Evolutionary conservation across 208 protist species (phyloP), one percentile per base, ranked within the genome.

Genomic region (Phytomonas serpens): DNA sequence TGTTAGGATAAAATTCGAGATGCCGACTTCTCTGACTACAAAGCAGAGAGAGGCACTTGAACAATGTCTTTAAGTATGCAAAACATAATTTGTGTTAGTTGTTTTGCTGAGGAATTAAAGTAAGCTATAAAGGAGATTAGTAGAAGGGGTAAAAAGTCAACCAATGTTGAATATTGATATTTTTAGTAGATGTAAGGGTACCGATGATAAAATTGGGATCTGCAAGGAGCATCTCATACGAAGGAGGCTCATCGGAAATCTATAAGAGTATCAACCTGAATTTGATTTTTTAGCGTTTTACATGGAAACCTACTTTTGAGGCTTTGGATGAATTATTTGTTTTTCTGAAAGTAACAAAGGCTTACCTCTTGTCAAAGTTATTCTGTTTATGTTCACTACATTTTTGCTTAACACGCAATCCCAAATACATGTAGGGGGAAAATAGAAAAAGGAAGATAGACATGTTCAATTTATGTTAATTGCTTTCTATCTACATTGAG

Each of bases 1-100:
- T 78, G 85, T 98, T 47, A 74, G 76, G 19, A 77, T 97, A 52
- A 73, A 79, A 31, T 92, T 97, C 66, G 64, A 83, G 7, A 81
- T 98, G 64, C 96, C 96, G 0, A 69, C 68, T 13, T 63, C 34
- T 11, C 76, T 96, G 5, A 89, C 87, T 6, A 70, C 74, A 36
- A 80, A 80, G 63, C 85, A 92, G 69, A 70, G 62, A 52, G 74
- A 66, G 23, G 29, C 73, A 51, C 67, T 73, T 47, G 74, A 82
- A 30, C 61, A 64, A 57, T 37, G 71, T 31, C 77, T 82, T 2
- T 82, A 37, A 74, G 19, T 29, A 19, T 14, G 10, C 61, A 32
- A 32, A 32, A 27, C 23, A 51, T 68, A 67, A 31, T 64, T 47
- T 6, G 62, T 30, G 36, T 33, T 51, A 42, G 14, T 51, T 67